phyloP scores from a whole-genome alignment of 2,329 filamentous ascomycete species.

The Plenodomus biglobosus region DNA sequence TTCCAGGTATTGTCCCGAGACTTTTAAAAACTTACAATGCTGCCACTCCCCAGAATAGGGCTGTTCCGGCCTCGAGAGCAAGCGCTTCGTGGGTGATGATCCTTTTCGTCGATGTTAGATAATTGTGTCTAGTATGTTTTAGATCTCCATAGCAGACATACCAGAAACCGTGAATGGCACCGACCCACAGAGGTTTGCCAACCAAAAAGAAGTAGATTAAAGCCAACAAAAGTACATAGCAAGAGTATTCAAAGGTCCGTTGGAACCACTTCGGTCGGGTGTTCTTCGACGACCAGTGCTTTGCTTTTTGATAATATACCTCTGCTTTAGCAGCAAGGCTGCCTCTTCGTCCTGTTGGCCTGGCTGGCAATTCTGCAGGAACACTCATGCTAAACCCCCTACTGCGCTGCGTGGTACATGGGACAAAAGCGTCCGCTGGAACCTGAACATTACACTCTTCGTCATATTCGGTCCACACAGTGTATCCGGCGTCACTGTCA shows the following conservation, averaged over 20 bases:
- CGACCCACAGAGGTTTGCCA: slow-evolving; percentile 51
- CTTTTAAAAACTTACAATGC: slow-evolving; percentile 30
- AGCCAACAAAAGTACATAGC: slow-evolving; percentile 40
- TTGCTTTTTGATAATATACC: slow-evolving; percentile 18
- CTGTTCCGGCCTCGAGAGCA: slow-evolving; percentile 30
- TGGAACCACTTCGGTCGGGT: slow-evolving; percentile 42
- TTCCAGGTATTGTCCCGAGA: slow-evolving; percentile 3
- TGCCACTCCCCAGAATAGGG: slow-evolving; percentile 37
- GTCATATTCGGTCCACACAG: no score
- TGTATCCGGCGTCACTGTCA: no score
- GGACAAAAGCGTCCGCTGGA: no score
- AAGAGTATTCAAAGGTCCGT: slow-evolving; percentile 43
- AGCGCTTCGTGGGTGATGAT: slow-evolving; percentile 4
- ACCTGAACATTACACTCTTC: no score
- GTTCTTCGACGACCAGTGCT: slow-evolving; percentile 20
- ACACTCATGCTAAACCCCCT: no score
- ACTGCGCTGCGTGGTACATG: no score
- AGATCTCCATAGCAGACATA: neutral
- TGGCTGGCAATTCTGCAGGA: no score
- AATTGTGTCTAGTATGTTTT: neutral
- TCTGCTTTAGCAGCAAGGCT: no score
- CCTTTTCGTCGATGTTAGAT: neutral
- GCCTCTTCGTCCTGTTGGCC: no score
- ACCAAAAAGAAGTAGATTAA: slow-evolving; percentile 53
- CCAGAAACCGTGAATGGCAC: slow-evolving; percentile 26